Evolutionary conservation across 2,329 filamentous ascomycete genomes (phyloP), one percentile per base, ranked within the genome.

Genomic region (Alternaria hordeiaustralica): DNA sequence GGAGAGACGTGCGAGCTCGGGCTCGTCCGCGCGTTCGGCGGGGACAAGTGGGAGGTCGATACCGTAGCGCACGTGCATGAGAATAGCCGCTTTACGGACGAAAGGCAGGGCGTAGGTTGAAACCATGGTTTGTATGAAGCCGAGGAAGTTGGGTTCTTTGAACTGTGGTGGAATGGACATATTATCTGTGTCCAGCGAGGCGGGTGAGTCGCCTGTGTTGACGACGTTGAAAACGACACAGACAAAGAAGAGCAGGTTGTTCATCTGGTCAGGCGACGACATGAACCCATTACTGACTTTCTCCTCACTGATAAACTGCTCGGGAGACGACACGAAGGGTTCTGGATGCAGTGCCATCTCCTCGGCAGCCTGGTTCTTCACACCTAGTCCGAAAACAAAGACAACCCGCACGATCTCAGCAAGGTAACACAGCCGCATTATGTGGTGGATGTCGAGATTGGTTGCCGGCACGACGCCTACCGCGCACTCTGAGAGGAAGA

Each of bases 41-140:
- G 76, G 83, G 61, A 91, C 87, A 74, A 86, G 89, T 46, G 92
- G 92, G 73, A 98, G 94, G 69, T 97, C 92, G 55, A 98, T 89
- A 18, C 95, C 95, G 75, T 92, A 94, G 71, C 93, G 91, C 64
- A 96, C 90, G 77, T 98, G 90, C 67, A 98, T 87, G 41, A 98
- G 87, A 51, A 99, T 87, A 47, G 89, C 87, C 8, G 87, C 86
- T 82, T 99, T 99, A 63, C 96, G 91, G 43, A 99, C 84, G 82
- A 97, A 99, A 0, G 89, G 86, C n/a, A 97, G 85, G 5, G 94
- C 93, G 75, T 98, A 99, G 73, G 91, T 94, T 66, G 90, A 88
- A 23, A 93, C 86, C 63, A 85, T 71, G 13, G 73, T 76, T 8
- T 81, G 73, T 9, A 82, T 76, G 65, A 77, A 74, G 55, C 72